A percentile compares a stretch with the other conserved stretches of the same genome.
phyloP scores from a whole-genome alignment of 2,329 filamentous ascomycete species.

The Onygenales sp. region DNA sequence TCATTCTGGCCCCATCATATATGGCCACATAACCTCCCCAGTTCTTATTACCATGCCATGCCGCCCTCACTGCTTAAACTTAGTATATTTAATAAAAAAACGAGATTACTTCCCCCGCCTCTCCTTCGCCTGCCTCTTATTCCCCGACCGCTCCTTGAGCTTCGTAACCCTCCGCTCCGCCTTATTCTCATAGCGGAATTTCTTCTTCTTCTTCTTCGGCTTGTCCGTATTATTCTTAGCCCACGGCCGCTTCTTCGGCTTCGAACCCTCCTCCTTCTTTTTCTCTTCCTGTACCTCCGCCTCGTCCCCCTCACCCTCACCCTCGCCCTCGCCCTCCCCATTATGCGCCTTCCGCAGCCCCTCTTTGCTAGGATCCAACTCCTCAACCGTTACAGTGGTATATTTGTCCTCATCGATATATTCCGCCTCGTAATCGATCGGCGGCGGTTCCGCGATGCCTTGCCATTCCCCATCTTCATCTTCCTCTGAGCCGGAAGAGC shows the following conservation, averaged over 20 bases:
- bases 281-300: constrained; percentile 17
- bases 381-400: constrained; percentile 89
- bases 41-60: not conserved
- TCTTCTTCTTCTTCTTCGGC: constrained; percentile 65
- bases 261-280: constrained; percentile 9
- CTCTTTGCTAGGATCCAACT: constrained; percentile 68
- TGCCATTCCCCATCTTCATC: constrained; percentile 52
- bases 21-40: not conserved
- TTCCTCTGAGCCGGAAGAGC: constrained; percentile 27
- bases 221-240: constrained; percentile 22
- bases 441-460: constrained; percentile 48
- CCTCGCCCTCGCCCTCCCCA: constrained; percentile 13
- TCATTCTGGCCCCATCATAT: not conserved
- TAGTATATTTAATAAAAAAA: constrained; percentile 1
- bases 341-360: constrained; percentile 53
- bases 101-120: constrained; percentile 31
- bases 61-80: not conserved
- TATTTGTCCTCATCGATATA: constrained; percentile 95
- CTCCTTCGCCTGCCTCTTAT: constrained; percentile 58
- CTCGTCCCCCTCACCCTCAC: constrained; percentile 10
- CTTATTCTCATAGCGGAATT: constrained; percentile 89
- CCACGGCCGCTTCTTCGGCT: constrained; percentile 34
- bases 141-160: constrained; percentile 57
- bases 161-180: constrained; percentile 59
- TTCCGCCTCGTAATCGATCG: constrained; percentile 74